phyloP scores from a whole-genome alignment of 2,329 filamentous ascomycete genomes.

The Phoma sp. region DNA sequence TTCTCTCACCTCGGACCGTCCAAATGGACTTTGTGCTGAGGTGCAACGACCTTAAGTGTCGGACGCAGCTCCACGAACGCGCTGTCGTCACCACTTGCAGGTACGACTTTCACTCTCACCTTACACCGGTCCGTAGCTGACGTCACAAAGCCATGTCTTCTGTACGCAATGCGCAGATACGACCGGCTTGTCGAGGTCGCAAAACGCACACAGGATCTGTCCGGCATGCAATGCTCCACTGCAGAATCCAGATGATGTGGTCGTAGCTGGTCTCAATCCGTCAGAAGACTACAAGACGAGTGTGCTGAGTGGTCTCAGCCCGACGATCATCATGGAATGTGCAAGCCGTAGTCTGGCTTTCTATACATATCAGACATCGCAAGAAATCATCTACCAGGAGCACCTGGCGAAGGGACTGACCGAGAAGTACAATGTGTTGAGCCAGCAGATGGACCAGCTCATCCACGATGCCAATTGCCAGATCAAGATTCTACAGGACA shows the following conservation, averaged over 20 bases:
- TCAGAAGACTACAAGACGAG: conserved; percentile 91
- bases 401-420: conserved; percentile 74
- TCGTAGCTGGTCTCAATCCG: conserved; percentile 74
- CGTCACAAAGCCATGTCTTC: conserved; percentile 73
- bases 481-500: conserved; percentile 70
- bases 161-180: conserved; percentile 76
- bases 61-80: conserved; percentile 69
- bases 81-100: conserved; percentile 91
- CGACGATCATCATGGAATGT: conserved; percentile 85
- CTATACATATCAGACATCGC: conserved; percentile 84
- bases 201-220: conserved; percentile 66
- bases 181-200: conserved; percentile 66
- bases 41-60: conserved; percentile 84
- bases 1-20: background rate
- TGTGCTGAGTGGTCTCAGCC: conserved; percentile 81
- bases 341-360: conserved; percentile 80
- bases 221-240: conserved; percentile 78
- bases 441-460: conserved; percentile 72
- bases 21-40: conserved; percentile 76
- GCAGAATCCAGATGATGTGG: conserved; percentile 75
- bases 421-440: conserved; percentile 73
- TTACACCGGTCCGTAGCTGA: conserved; percentile 45
- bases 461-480: conserved; percentile 78
- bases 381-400: conserved; percentile 85
- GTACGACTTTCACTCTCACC: conserved; percentile 54